Base-by-base conservation (phyloP, 73 alveolate genomes). In the Paraurostyla sp. region DNA sequence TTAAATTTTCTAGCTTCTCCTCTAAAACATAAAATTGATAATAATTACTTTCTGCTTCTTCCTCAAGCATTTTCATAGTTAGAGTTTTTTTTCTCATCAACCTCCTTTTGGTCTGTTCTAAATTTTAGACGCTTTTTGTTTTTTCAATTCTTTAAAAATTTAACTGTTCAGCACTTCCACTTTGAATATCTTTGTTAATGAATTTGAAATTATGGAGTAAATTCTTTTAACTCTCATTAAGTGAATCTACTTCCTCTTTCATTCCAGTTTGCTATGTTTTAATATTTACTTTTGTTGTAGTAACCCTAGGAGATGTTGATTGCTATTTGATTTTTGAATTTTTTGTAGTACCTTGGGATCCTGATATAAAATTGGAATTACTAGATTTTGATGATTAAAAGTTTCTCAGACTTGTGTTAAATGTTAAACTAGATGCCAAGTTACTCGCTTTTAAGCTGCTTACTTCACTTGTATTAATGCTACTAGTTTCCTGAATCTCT, bases 401-500 rank as follows among this genome's bases (percentile, higher is more conserved):
- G 22, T 36, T 65, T 35, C 35, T 9, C n/a, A 32, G 51, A 65
- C 82, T 65, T 6, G 82, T 38, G 36, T 65, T 65, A 2, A 65
- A 40, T 2, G 82, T 65, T 15, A 65, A 9, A 40, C 82, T 65
- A 0, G 82, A 65, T 38, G 82, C 82, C 82, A 65, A 18, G 41
- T 65, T 40, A 3, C 25, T 65, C 13, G 41, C 32, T 9, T 40
- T 2, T 16, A 65, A 18, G 25, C 82, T 65, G 46, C 82, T 65
- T 20, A 65, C 25, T 38, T 32, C 56, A 65, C 82, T 65, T 6
- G 25, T 9, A 20, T 65, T 65, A 35, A 20, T 15, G 18, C 54
- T 22, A 65, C 42, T 22, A 60, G 78, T 18, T n/a, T n/a, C n/a
- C n/a, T 1, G 35, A 38, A 65, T 38, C 41, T 38, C 60, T 1